Conservation (phyloP, 2,329 filamentous ascomycete species). For the Colletotrichum gigasporum region DNA sequence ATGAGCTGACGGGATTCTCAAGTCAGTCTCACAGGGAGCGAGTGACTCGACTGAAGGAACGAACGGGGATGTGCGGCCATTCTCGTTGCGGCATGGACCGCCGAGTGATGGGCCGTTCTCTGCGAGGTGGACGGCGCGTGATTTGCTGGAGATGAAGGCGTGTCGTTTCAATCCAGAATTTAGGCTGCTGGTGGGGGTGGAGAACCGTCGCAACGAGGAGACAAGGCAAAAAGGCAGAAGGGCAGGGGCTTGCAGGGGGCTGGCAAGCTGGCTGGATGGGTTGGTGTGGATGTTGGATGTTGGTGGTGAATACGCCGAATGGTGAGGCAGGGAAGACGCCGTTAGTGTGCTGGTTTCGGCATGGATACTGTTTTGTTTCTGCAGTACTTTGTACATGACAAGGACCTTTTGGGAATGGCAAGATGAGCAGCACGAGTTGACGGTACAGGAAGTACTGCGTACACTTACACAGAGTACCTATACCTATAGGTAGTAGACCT, state of each 20-base stretch:
- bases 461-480: too few species aligned
- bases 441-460: too few species aligned
- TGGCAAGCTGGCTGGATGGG: background rate
- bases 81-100: conserved; percentile 8
- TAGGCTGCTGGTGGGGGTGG: conserved; percentile 17
- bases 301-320: conserved; percentile 8
- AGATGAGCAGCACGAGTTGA: too few species aligned
- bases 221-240: conserved; percentile 20
- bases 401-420: background rate
- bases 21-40: background rate
- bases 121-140: conserved; percentile 4
- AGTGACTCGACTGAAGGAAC: background rate
- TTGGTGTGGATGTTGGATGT: background rate
- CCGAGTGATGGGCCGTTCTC: conserved; percentile 14
- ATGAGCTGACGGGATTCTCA: conserved; percentile 9
- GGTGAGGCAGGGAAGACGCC: background rate
- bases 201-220: background rate
- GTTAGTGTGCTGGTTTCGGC: conserved; percentile 5
- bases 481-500: too few species aligned
- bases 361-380: background rate
- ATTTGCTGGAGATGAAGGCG: conserved; percentile 9
- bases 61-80: conserved; percentile 3
- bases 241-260: background rate
- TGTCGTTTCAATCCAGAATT: conserved; percentile 12
- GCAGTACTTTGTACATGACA: background rate